Percentiles rank a stretch among this genome's conserved stretches.
These are phyloP conservation scores for Botrytis tulipae DNA, from an alignment of 2,329 filamentous ascomycete genomes.

Conservation along the genomic window DNA sequence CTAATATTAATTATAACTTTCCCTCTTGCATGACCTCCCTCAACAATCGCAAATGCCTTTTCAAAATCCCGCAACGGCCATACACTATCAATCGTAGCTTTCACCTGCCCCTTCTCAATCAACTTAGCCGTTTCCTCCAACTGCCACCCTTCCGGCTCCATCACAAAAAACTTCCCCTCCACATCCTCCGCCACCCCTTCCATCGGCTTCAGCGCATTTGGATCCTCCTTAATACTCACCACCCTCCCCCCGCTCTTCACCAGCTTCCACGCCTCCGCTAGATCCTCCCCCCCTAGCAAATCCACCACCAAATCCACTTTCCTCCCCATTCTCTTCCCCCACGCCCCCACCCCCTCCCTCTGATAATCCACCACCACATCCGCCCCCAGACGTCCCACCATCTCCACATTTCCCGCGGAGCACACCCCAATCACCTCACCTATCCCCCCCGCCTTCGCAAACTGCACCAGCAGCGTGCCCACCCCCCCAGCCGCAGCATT, in stretches of 20 bases:
- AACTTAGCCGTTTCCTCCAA: background rate
- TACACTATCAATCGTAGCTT: background rate
- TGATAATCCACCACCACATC: conserved; percentile 13
- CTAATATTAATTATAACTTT: conserved; percentile 13
- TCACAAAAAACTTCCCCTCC: background rate
- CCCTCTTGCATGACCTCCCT: conserved; percentile 11
- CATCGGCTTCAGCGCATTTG: background rate
- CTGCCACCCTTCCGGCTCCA: conserved; percentile 13
- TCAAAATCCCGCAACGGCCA: conserved; percentile 9
- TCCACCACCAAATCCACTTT: conserved; percentile 17
- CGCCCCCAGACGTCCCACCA: background rate
- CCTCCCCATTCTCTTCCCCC: background rate
- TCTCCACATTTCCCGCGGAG: background rate
- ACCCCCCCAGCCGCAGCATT: conserved; percentile 14
- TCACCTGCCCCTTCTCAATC: background rate
- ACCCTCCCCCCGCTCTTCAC: background rate
- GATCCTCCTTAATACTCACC: conserved; percentile 9
- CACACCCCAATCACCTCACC: conserved; percentile 7
- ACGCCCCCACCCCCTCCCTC: background rate
- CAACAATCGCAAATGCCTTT: conserved; percentile 12
- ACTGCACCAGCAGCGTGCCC: background rate
- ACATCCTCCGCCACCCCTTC: conserved; percentile 1
- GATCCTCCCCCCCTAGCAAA: background rate
- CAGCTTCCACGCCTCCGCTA: background rate
- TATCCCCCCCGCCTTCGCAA: conserved; percentile 4